Evolutionary conservation across 2,329 filamentous ascomycete species (phyloP).

Genomic region (Alternaria triticina): DNA sequence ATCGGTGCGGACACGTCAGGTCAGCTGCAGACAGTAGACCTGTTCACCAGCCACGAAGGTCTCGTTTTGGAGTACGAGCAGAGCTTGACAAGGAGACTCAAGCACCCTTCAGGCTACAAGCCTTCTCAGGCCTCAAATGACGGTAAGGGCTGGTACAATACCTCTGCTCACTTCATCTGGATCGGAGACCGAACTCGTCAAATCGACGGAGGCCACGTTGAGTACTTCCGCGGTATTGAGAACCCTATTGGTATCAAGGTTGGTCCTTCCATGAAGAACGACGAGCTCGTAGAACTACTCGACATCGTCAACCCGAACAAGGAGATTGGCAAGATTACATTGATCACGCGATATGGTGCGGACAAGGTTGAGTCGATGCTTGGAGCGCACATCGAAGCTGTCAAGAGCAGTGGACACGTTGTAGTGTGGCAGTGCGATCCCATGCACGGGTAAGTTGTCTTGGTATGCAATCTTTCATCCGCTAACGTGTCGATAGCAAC

Average conservation of each 20-base stretch:
- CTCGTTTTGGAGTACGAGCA: slow-evolving; percentile 95
- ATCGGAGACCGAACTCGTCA: slow-evolving; percentile 96
- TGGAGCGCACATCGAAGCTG: slow-evolving; percentile 84
- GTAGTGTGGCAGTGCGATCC: slow-evolving; percentile 99
- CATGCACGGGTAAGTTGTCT: slow-evolving; percentile 76
- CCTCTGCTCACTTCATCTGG: slow-evolving; percentile 96
- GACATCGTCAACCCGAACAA: slow-evolving; percentile 81
- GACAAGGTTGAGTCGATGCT: slow-evolving; percentile 76
- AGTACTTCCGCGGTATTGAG: slow-evolving; percentile 94
- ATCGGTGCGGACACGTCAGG: slow-evolving; percentile 87
- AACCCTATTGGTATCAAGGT: slow-evolving; percentile 98
- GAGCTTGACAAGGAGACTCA: slow-evolving; percentile 77
- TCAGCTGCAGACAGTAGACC: slow-evolving; percentile 87
- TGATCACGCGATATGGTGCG: slow-evolving; percentile 95
- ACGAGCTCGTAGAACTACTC: slow-evolving; percentile 79
- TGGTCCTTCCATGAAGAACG: slow-evolving; percentile 78
- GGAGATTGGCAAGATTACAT: slow-evolving; percentile 90
- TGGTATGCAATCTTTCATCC: neutral
- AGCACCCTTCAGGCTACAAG: slow-evolving; percentile 62
- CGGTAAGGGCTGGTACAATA: slow-evolving; percentile 82
- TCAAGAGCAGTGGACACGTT: slow-evolving; percentile 75
- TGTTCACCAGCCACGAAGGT: slow-evolving; percentile 95
- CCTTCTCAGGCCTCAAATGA: slow-evolving; percentile 36
- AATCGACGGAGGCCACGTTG: slow-evolving; percentile 90
- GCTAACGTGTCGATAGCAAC: slow-evolving; percentile 52